Evolutionary conservation across 2,329 filamentous ascomycete species (phyloP).

Genomic region (Pyricularia grisea): DNA sequence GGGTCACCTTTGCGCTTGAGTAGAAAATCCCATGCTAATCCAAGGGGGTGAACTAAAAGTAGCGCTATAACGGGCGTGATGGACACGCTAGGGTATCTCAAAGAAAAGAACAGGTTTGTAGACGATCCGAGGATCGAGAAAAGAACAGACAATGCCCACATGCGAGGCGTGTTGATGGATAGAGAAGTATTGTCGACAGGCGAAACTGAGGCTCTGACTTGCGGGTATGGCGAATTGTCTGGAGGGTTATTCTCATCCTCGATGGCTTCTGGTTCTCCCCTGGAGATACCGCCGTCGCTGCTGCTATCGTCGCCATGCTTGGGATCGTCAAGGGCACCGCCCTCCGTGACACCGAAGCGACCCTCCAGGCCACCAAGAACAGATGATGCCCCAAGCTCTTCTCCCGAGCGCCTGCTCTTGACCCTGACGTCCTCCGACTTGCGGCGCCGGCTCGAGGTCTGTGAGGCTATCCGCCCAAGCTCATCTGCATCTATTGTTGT

Average conservation of each 20-base stretch:
- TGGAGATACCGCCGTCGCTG: conserved; percentile 9
- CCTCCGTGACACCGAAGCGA: conserved; percentile 41
- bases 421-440: conserved; percentile 6
- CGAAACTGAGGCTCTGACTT: conserved; percentile 71
- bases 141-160: conserved; percentile 74
- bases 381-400: conserved; percentile 38
- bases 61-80: conserved; percentile 85
- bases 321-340: conserved; percentile 32
- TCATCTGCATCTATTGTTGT: neutral
- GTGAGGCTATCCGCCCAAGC: neutral
- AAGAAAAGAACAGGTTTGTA: conserved; percentile 80
- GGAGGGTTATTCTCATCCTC: conserved; percentile 41
- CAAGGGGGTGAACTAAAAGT: conserved; percentile 75
- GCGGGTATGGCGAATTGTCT: conserved; percentile 68
- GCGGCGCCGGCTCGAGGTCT: neutral
- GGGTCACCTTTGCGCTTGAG: conserved; percentile 56
- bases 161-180: conserved; percentile 81
- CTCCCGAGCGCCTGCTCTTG: conserved; percentile 25
- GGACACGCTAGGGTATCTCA: conserved; percentile 82
- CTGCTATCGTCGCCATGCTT: conserved; percentile 17
- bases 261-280: conserved; percentile 26
- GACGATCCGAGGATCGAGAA: conserved; percentile 76
- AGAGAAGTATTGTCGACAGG: conserved; percentile 65
- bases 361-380: conserved; percentile 44
- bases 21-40: conserved; percentile 66